Evolutionary conservation across 176 grass and related monocot genomes (phyloP), one percentile per base, ranked within the genome.

Genomic region (Zoysia pacifica): DNA sequence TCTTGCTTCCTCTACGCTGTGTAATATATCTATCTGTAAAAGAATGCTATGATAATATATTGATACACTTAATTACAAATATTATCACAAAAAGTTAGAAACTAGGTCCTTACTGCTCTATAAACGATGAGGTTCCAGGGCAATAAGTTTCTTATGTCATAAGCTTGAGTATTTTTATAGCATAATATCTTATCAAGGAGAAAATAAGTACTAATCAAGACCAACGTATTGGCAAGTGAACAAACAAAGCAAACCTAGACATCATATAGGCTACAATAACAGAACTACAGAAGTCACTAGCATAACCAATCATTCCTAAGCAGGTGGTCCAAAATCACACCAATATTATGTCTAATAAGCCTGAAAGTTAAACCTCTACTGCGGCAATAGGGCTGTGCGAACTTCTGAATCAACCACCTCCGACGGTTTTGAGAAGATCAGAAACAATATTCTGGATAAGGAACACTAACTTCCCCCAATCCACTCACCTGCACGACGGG

Each of bases 1-100:
- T 15, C 91, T 90, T 43, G 87, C 89, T 86, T 92, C 88, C 79
- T 97, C 85, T 79, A 74, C 84, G 73, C 64, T 86, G 9, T 70
- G 74, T 77, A 90, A 79, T 82, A 82, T 82, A 88, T 86, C 60
- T 49, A 97, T 83, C 89, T 94, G 77, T 40, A 58, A 81, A 83
- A 7, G 6, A 79, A 38, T 4, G 47, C 2, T 54, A 43, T n/a
- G 2, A 80, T 8, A 77, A 55, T 73, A 65, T 80, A 14, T 18
- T 6, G 2, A 51, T 44, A 74, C 7, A 64, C 11, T 28, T 9
- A 35, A 69, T 9, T 74, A 48, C 16, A 49, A 53, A 28, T 42
- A 38, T 5, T 28, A 28, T 28, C 28, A 0, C 28, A 28, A 28
- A 28, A 76, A 48, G 42, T 62, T 43, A 86, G 11, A 64, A 56